Evolutionary conservation across 2,329 filamentous ascomycete genomes (phyloP).

Genomic region (Calonectria montana): DNA sequence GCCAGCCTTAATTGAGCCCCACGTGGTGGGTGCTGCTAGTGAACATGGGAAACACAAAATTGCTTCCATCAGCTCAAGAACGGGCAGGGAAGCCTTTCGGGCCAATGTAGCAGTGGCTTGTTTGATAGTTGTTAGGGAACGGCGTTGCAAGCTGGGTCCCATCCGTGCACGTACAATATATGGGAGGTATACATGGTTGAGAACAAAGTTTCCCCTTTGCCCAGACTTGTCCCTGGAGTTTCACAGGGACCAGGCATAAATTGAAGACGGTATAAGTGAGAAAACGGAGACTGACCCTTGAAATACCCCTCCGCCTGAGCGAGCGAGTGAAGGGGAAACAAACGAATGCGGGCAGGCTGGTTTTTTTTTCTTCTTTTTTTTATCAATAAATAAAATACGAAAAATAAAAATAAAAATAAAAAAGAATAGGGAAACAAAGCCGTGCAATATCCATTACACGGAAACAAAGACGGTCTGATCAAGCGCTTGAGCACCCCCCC

Average conservation of each 20-base stretch:
- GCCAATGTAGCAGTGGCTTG: not conserved
- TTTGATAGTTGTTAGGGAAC: not conserved
- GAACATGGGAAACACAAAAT: not conserved
- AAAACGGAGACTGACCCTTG: not conserved
- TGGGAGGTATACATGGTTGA: not conserved
- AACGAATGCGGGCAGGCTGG: not conserved
- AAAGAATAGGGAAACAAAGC: not conserved
- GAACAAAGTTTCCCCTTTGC: not conserved
- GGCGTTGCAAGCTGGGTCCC: not conserved
- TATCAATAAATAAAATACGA: not conserved
- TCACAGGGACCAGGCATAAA: not conserved
- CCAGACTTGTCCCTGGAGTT: not conserved
- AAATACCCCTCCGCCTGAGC: not conserved
- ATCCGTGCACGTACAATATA: not conserved
- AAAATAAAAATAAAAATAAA: not conserved
- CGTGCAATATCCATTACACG: not conserved
- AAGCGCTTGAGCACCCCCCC: not conserved
- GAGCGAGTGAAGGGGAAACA: not conserved
- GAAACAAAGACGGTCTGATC: not conserved
- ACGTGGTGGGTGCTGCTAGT: not conserved
- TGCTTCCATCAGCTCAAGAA: not conserved
- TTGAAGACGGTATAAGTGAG: constrained; percentile 2
- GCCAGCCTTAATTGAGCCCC: not conserved
- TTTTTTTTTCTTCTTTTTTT: not conserved
- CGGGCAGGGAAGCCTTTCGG: too few species aligned